Conservation (phyloP, 23 red algal species). For the Gracilaria vermiculophylla region DNA sequence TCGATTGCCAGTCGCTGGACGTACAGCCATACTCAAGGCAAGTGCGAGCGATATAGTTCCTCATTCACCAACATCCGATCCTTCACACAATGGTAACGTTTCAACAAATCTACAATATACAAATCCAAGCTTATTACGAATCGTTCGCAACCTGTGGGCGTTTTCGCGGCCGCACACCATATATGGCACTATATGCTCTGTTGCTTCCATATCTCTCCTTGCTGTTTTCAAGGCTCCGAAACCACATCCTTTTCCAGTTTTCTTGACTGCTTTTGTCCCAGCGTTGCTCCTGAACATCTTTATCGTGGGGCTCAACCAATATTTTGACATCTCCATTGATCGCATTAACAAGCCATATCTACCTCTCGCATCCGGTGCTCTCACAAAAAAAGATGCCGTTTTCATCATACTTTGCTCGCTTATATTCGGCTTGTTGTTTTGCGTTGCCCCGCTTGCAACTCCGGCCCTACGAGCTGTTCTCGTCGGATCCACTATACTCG, state of each 20-base stretch:
- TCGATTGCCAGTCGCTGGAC: not conserved
- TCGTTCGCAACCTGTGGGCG: slow-evolving; percentile 51
- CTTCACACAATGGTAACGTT: not conserved
- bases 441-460: slow-evolving; percentile 52
- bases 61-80: not conserved
- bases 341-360: slow-evolving; percentile 94
- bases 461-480: slow-evolving; percentile 68
- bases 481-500: slow-evolving; percentile 58
- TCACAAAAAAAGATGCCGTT: slow-evolving; percentile 58
- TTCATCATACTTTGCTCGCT: slow-evolving; percentile 39
- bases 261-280: slow-evolving; percentile 65
- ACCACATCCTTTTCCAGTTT: slow-evolving; percentile 9
- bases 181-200: slow-evolving; percentile 71
- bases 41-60: not conserved
- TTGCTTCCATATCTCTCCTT: slow-evolving; percentile 69
- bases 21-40: not conserved
- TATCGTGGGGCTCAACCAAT: slow-evolving; percentile 95
- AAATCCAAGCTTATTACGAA: slow-evolving; percentile 16
- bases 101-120: not conserved
- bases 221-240: slow-evolving; percentile 19
- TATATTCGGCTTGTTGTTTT: slow-evolving; percentile 46
- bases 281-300: slow-evolving; percentile 88
- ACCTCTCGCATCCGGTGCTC: slow-evolving; percentile 80
- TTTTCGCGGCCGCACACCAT: slow-evolving; percentile 90
- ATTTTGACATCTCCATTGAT: slow-evolving; percentile 87